Conservation (phyloP, 1,139 yeast species). For the Magnusiomyces suaveolens region DNA sequence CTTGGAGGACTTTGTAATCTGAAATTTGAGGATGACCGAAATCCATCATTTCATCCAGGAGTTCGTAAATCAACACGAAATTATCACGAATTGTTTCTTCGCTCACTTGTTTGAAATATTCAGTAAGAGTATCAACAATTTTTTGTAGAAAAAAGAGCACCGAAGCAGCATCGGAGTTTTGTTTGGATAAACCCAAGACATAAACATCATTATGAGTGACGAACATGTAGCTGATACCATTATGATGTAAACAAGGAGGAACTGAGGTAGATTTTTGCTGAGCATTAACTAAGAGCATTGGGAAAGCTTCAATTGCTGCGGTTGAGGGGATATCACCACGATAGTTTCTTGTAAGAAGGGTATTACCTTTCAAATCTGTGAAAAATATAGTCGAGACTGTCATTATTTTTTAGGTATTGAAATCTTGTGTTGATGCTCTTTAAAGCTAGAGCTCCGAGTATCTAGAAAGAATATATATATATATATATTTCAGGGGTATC, state of each 20-base stretch:
- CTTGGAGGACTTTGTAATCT: constrained; percentile 84
- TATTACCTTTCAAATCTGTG: constrained; percentile 83
- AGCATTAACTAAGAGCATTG: constrained; percentile 58
- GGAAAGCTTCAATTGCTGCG: constrained; percentile 81
- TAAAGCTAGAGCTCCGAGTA: too few relatives aligned
- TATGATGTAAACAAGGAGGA: constrained; percentile 66
- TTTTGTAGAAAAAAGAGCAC: constrained; percentile 70
- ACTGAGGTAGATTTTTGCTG: constrained; percentile 51
- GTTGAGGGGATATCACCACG: constrained; percentile 75
- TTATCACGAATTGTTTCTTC: constrained; percentile 93
- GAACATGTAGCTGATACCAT: constrained; percentile 76
- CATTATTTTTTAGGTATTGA: too few relatives aligned
- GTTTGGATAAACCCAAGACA: constrained; percentile 69
- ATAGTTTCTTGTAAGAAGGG: constrained; percentile 82
- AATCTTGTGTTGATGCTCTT: too few relatives aligned
- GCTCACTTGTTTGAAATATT: constrained; percentile 77
- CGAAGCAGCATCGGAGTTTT: constrained; percentile 70
- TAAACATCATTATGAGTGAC: constrained; percentile 78
- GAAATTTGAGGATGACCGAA: constrained; percentile 92
- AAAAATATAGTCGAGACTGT: constrained; percentile 65
- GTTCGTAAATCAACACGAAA: constrained; percentile 84
- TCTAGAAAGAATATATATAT: too few relatives aligned
- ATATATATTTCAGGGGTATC: too few relatives aligned
- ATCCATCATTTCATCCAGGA: constrained; percentile 96
- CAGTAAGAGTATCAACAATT: constrained; percentile 55